Conservation (phyloP, 768 basidiomycete species). For the Termitomyces sp. region DNA sequence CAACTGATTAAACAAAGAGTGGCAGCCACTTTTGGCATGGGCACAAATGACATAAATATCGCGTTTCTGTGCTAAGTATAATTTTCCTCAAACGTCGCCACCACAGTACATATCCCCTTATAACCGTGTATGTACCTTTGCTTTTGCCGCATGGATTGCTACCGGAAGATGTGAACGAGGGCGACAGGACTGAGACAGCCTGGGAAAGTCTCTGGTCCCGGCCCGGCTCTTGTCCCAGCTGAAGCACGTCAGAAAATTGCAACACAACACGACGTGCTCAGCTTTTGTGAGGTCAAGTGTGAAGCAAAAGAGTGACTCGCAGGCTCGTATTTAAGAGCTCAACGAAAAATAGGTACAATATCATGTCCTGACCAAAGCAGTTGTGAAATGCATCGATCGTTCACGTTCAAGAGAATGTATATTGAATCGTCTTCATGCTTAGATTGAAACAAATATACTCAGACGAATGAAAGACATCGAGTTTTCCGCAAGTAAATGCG, state of each 20-base stretch:
- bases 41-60: not conserved
- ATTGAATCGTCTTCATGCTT: not conserved
- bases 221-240: not conserved
- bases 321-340: too few relatives aligned
- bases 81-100: not conserved
- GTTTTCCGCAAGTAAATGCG: not conserved
- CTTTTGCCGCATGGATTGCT: not conserved
- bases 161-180: not conserved
- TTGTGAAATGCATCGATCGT: too few relatives aligned
- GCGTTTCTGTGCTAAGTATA: not conserved
- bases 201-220: not conserved
- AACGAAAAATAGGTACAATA: too few relatives aligned
- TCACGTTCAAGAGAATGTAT: too few relatives aligned
- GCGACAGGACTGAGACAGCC: not conserved
- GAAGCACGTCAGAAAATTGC: not conserved
- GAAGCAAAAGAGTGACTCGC: too few relatives aligned
- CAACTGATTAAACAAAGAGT: too few relatives aligned
- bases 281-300: too few relatives aligned
- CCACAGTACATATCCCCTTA: not conserved
- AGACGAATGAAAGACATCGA: not conserved
- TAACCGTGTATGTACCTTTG: not conserved
- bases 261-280: not conserved
- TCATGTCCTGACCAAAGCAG: too few relatives aligned
- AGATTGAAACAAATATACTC: not conserved
- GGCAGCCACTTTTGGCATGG: not conserved